These are phyloP conservation scores for Schwanniomyces pseudopolymorphus DNA, from an alignment of 805 yeast genomes.

Conservation along the genomic window DNA sequence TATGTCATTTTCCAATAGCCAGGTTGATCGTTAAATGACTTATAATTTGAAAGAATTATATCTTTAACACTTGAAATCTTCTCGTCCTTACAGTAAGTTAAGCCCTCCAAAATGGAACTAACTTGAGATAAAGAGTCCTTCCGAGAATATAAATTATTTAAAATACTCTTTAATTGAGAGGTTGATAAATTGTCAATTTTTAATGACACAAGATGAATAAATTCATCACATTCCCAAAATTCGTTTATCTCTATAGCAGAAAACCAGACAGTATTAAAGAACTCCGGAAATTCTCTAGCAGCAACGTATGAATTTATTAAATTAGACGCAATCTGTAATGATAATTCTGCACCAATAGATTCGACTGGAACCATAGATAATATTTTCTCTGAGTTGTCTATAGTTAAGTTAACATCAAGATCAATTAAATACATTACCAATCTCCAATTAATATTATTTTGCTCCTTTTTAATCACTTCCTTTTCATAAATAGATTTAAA, in stretches of 20 bases:
- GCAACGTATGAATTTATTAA: constrained; percentile 48
- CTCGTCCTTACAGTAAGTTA: constrained; percentile 29
- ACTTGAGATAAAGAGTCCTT: constrained; percentile 4
- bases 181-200: constrained; percentile 47
- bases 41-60: constrained; percentile 6
- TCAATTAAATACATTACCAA: constrained; percentile 48
- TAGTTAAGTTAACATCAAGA: constrained; percentile 61
- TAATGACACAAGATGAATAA: constrained; percentile 37
- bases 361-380: constrained; percentile 12
- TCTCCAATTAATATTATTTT: constrained; percentile 36
- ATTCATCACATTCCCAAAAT: constrained; percentile 25
- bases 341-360: constrained; percentile 2
- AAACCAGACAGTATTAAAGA: constrained; percentile 47
- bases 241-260: constrained; percentile 15
- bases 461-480: constrained; percentile 16
- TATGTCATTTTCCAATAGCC: constrained; percentile 48
- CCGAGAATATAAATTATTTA: constrained; percentile 3
- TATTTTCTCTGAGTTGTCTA: constrained; percentile 38
- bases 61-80: constrained; percentile 15
- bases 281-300: constrained; percentile 57
- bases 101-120: constrained; percentile 36
- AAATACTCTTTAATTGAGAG: constrained; percentile 31
- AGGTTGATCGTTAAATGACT: constrained; percentile 13
- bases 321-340: constrained; percentile 20
- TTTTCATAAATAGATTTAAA: constrained; percentile 39